A percentile compares a stretch with the other conserved stretches of the same genome.
These are phyloP conservation scores for Draba incana DNA, from an alignment of 345 rosid genomes.

Conservation along the genomic window DNA sequence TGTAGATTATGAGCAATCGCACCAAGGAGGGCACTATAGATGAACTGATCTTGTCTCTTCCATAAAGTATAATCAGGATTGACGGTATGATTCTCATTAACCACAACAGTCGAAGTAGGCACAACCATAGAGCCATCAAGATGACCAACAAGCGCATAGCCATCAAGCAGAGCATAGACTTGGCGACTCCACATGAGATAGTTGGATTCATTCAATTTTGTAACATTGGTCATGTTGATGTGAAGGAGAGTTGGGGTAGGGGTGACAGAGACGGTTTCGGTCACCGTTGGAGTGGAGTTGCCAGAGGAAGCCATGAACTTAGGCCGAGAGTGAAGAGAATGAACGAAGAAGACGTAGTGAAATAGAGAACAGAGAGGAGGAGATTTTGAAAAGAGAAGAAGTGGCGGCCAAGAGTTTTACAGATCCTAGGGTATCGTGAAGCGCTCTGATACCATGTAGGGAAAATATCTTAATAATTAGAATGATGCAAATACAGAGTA, in stretches of 20 bases:
- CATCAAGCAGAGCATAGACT: not conserved
- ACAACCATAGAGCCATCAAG: not conserved
- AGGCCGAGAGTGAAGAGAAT: too few relatives aligned
- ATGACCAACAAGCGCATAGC: not conserved
- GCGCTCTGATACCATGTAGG: too few relatives aligned
- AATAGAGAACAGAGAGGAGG: too few relatives aligned
- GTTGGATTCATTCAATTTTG: not conserved
- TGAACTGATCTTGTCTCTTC: not conserved
- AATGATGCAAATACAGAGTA: too few relatives aligned
- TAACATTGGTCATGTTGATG: not conserved
- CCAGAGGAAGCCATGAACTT: too few relatives aligned
- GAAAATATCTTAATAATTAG: too few relatives aligned
- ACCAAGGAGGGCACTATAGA: not conserved
- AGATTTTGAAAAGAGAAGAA: too few relatives aligned
- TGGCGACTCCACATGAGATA: not conserved
- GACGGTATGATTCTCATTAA: not conserved
- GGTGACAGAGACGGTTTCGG: not conserved
- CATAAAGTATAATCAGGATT: not conserved
- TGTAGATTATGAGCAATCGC: not conserved
- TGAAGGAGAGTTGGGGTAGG: not conserved
- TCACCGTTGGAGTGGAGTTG: too few relatives aligned
- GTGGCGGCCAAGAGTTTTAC: too few relatives aligned
- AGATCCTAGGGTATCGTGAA: too few relatives aligned
- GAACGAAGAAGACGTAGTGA: too few relatives aligned
- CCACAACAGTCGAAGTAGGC: not conserved